Conservation (phyloP, 257 asterid genomes). For the Capsicum baccatum region DNA sequence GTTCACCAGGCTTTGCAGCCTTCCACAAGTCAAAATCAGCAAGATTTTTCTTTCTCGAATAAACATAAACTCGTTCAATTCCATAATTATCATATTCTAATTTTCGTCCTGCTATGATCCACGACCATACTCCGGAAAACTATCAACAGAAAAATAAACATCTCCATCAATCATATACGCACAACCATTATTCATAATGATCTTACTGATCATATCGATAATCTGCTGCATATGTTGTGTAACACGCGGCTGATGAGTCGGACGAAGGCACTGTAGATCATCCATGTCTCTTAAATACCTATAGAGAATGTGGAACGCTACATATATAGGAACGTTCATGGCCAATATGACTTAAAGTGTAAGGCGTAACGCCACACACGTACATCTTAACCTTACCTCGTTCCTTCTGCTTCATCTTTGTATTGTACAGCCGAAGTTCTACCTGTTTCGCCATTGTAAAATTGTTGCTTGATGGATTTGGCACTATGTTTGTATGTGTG, state of each 20-base stretch:
- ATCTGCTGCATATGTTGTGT: background rate
- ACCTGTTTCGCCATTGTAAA: slow-evolving; percentile 33
- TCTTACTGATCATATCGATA: slow-evolving; percentile 27
- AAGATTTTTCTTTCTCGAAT: slow-evolving; percentile 67
- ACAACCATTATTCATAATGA: slow-evolving; percentile 56
- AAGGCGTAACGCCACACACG: slow-evolving; percentile 75
- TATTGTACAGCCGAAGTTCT: slow-evolving; percentile 61
- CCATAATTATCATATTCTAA: slow-evolving; percentile 71
- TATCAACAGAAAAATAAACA: slow-evolving; percentile 73
- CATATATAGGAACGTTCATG: slow-evolving; percentile 37
- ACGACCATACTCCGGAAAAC: slow-evolving; percentile 64
- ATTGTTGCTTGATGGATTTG: background rate
- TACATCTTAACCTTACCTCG: slow-evolving; percentile 73
- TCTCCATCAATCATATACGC: slow-evolving; percentile 73
- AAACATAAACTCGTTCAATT: slow-evolving; percentile 51
- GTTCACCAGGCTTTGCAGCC: slow-evolving; percentile 86
- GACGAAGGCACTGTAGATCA: slow-evolving; percentile 23
- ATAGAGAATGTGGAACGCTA: slow-evolving; percentile 75
- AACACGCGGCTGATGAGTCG: background rate
- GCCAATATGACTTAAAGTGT: background rate
- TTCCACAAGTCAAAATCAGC: slow-evolving; percentile 86
- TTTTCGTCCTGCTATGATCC: slow-evolving; percentile 60
- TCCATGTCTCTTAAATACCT: slow-evolving; percentile 72
- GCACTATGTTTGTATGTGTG: too few relatives aligned
- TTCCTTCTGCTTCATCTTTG: slow-evolving; percentile 60